A percentile compares a stretch with the other conserved stretches of the same genome.
These are phyloP conservation scores for Boletellus emodensis DNA, from an alignment of 768 basidiomycete species.

Conservation along the genomic window DNA sequence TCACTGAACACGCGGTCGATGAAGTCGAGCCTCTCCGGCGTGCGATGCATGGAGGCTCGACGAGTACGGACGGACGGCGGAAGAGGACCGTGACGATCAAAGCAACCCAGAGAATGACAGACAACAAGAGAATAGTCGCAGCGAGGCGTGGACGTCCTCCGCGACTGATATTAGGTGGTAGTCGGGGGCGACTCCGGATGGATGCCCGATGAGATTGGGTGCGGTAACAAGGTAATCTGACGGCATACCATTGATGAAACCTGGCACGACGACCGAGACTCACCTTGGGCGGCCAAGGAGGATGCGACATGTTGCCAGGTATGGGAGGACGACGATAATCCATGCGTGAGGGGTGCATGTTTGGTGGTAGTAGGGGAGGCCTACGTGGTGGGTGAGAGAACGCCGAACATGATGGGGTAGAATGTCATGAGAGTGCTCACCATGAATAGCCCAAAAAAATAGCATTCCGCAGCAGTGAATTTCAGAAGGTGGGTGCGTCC, in stretches of 20 bases:
- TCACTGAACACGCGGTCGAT: not conserved
- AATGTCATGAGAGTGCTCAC: too few relatives aligned
- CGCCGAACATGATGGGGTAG: conserved; percentile 9
- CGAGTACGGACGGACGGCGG: conserved; percentile 9
- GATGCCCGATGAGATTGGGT: conserved; percentile 21
- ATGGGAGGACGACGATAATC: conserved; percentile 16
- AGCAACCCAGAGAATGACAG: conserved; percentile 18
- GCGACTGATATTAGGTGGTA: conserved; percentile 13
- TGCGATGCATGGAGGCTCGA: conserved; percentile 13
- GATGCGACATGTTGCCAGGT: conserved; percentile 17
- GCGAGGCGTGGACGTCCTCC: conserved; percentile 14
- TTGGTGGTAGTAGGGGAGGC: conserved; percentile 20
- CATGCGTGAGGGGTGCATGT: conserved; percentile 25
- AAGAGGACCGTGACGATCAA: not conserved
- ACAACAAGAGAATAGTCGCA: conserved; percentile 10
- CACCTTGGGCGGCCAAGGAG: conserved; percentile 17
- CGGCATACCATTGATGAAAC: too few relatives aligned
- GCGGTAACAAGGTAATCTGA: conserved; percentile 22
- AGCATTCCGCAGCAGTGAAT: too few relatives aligned
- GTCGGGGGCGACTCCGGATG: conserved; percentile 9
- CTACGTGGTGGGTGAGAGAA: conserved; percentile 18
- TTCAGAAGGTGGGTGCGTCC: too few relatives aligned
- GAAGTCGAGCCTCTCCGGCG: not conserved
- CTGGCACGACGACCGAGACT: not conserved
- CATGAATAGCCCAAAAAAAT: too few relatives aligned